Evolutionary conservation across 169 alveolate species (phyloP).

Genomic region (Cryptosporidium parvum): DNA sequence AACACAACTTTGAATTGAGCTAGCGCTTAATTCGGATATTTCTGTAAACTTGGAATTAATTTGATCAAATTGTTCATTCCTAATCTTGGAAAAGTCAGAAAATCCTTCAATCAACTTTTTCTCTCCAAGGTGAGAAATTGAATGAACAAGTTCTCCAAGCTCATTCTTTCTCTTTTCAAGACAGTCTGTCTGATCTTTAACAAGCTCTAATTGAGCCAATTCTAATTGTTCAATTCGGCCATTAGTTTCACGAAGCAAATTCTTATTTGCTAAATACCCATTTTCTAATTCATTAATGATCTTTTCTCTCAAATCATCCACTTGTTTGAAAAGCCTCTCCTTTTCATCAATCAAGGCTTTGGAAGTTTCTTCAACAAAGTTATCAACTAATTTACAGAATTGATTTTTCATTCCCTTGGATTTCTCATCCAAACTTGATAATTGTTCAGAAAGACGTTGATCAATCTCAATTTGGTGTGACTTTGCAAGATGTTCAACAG

Average conservation of each 20-base stretch:
- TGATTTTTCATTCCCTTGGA: slow-evolving; percentile 28
- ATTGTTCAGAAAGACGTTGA: neutral
- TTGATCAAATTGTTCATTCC: neutral
- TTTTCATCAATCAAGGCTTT: slow-evolving; percentile 7
- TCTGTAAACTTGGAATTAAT: neutral
- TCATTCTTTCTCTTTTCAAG: slow-evolving; percentile 21
- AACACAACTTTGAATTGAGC: slow-evolving; percentile 21
- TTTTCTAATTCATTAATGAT: slow-evolving; percentile 7
- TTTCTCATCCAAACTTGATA: slow-evolving; percentile 15
- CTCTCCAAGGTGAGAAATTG: slow-evolving; percentile 11
- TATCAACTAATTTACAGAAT: slow-evolving; percentile 35
- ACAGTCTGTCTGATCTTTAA: slow-evolving; percentile 14
- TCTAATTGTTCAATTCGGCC: slow-evolving; percentile 5
- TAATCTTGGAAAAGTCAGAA: neutral
- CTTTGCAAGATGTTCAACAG: slow-evolving; percentile 11
- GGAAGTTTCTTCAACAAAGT: slow-evolving; percentile 39
- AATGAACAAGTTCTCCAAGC: neutral
- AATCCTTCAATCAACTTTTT: slow-evolving; percentile 9
- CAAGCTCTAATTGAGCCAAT: neutral
- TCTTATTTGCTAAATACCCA: slow-evolving; percentile 11
- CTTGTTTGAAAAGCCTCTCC: slow-evolving; percentile 16
- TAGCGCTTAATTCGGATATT: slow-evolving; percentile 18
- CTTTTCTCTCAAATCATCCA: slow-evolving; percentile 26
- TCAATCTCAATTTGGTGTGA: slow-evolving; percentile 30
- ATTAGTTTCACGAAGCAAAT: slow-evolving; percentile 17